Evolutionary conservation across 2,329 filamentous ascomycete species (phyloP).

Genomic region (Arthroderma sp.): DNA sequence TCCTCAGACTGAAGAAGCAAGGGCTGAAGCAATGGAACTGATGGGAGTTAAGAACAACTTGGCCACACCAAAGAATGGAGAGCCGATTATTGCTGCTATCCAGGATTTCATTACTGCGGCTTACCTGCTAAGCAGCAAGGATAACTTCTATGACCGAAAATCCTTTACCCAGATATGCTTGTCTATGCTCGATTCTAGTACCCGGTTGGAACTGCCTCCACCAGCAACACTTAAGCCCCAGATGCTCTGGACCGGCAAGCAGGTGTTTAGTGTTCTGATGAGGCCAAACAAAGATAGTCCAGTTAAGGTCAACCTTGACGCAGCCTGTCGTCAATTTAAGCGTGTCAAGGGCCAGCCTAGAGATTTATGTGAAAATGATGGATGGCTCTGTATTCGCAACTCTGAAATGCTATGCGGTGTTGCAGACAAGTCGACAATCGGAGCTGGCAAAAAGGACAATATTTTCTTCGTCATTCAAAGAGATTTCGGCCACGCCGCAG

Average conservation of each 20-base stretch:
- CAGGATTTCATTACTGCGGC: conserved; percentile 98
- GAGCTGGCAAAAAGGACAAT: conserved; percentile 92
- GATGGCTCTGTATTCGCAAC: conserved; percentile 85
- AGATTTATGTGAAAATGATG: conserved; percentile 72
- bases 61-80: conserved; percentile 90
- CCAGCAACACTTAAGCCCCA: conserved; percentile 78
- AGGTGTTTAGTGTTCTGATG: conserved; percentile 86
- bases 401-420: conserved; percentile 94
- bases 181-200: conserved; percentile 79
- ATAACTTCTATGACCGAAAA: conserved; percentile 79
- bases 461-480: conserved; percentile 94
- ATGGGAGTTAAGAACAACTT: conserved; percentile 98
- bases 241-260: conserved; percentile 90
- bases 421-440: conserved; percentile 98
- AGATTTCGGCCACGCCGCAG: conserved; percentile 83
- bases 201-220: conserved; percentile 70
- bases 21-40: conserved; percentile 84
- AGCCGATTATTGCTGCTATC: conserved; percentile 96
- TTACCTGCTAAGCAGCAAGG: conserved; percentile 81
- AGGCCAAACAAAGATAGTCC: conserved; percentile 72
- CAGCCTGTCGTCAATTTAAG: conserved; percentile 68
- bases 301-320: conserved; percentile 83
- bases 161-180: conserved; percentile 82
- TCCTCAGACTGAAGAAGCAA: conserved; percentile 91
- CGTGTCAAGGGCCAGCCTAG: conserved; percentile 28